Evolutionary conservation across 2,329 filamentous ascomycete species (phyloP).

Genomic region (Clonostachys rosea): DNA sequence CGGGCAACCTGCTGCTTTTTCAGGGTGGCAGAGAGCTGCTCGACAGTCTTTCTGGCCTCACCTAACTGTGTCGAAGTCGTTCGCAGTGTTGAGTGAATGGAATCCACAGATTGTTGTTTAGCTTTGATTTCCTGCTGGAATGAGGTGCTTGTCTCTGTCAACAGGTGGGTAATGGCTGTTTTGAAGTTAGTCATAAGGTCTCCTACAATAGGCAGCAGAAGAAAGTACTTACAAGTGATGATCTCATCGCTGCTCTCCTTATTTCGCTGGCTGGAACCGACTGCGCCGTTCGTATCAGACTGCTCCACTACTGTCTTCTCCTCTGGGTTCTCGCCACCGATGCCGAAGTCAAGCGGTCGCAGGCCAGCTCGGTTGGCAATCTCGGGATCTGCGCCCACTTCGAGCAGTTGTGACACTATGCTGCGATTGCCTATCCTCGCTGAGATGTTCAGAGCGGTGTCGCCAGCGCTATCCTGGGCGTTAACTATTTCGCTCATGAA

Average conservation of each 20-base stretch:
- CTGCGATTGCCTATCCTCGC: constrained; percentile 89
- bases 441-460: constrained; percentile 91
- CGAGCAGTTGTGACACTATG: constrained; percentile 93
- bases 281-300: constrained; percentile 1
- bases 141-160: constrained; percentile 72
- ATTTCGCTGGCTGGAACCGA: constrained; percentile 26
- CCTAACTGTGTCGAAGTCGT: constrained; percentile 75
- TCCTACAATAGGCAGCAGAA: constrained; percentile 3
- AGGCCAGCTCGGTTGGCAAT: constrained; percentile 89
- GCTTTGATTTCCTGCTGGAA: constrained; percentile 77
- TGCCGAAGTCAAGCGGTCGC: constrained; percentile 88
- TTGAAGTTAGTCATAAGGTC: constrained; percentile 21
- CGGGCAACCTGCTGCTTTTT: constrained; percentile 60
- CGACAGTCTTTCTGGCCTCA: constrained; percentile 69
- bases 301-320: constrained; percentile 18
- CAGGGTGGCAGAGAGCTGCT: constrained; percentile 62
- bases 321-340: constrained; percentile 61
- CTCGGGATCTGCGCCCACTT: constrained; percentile 90
- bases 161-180: constrained; percentile 73
- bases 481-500: constrained; percentile 99
- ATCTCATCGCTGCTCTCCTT: constrained; percentile 76
- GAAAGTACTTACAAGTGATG: constrained; percentile 62
- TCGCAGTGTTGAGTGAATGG: constrained; percentile 75
- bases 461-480: constrained; percentile 86
- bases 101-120: constrained; percentile 80